Evolutionary conservation across 345 rosid species (phyloP), one percentile per base, ranked within the genome.

Genomic region (Turritis glabra): DNA sequence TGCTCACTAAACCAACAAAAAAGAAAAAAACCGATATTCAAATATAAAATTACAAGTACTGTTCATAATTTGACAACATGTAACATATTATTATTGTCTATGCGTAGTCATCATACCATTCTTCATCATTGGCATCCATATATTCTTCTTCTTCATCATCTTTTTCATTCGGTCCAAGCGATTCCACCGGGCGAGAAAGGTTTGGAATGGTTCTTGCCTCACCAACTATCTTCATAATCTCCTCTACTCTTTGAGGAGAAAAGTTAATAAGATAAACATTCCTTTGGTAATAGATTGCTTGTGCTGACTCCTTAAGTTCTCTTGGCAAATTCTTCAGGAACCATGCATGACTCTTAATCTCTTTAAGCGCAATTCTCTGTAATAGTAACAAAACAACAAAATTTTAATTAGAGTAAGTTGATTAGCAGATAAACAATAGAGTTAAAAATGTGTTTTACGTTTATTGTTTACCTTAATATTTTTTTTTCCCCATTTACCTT

Each of bases 341-440:
- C 96, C 96, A 89, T n/a, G 90, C 74, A 58, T 88, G 96, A 72
- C 67, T 78, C 54, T 78, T 85, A 5, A 89, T 86, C 82, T 86
- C 96, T 17, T 82, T 82, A 10, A 89, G 86, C 3, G 81, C 84
- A 77, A 81, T 77, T 78, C 96, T 85, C 96, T 89, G 55, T 13
- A n/a, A 38, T 33, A 27, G 6, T 56, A 12, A 37, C 25, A 10
- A 66, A 57, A 8, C 41, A 65, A 21, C 11, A 62, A 40, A 13
- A 15, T 1, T 50, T 15, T 2, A 33, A 30, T 8, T 8, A 33
- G 2, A 15, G n/a, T 50, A 7, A 35, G 21, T 48, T 52, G 41
- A 64, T 19, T 52, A 62, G 14, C 0, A 37, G 19, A 37, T 21
- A 15, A 5, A 8, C 26, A 33, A 1, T 33, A 19, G 21, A n/a